Percentiles rank a stretch among this genome's conserved stretches.
Conservation (phyloP, 805 yeast species). For the Myxozyma neglecta region DNA sequence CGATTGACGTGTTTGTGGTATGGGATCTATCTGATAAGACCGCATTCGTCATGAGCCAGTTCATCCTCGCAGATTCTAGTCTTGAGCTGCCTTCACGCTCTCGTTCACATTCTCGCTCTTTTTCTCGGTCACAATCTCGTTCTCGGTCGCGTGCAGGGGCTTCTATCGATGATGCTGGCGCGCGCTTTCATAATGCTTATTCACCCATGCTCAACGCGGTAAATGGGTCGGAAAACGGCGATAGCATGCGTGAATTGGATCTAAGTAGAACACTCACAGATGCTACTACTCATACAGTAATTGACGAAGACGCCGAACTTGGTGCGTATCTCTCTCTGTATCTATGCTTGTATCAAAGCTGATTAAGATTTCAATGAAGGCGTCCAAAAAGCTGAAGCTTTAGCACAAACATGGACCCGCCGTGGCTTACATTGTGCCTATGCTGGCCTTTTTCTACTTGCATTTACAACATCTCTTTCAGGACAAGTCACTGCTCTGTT, state of each 20-base stretch:
- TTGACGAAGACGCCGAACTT: slow-evolving; percentile 12
- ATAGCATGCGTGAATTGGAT: not conserved
- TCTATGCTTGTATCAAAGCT: too few relatives aligned
- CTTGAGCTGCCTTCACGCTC: not conserved
- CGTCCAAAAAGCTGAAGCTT: slow-evolving; percentile 23
- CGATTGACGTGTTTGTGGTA: too few relatives aligned
- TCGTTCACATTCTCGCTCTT: not conserved
- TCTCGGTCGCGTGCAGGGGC: not conserved
- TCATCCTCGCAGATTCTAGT: not conserved
- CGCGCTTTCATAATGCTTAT: slow-evolving; percentile 18
- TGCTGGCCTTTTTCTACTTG: slow-evolving; percentile 31
- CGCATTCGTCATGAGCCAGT: not conserved
- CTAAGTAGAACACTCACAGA: not conserved
- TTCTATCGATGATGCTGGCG: slow-evolving; percentile 7
- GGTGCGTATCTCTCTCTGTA: not conserved
- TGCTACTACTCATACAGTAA: not conserved
- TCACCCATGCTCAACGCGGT: slow-evolving; percentile 6
- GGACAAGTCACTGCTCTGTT: slow-evolving; percentile 32
- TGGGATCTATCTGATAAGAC: too few relatives aligned
- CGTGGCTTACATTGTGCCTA: slow-evolving; percentile 24
- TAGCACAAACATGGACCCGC: slow-evolving; percentile 31
- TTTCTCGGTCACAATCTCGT: not conserved
- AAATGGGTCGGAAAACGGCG: not conserved
- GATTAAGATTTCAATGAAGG: slow-evolving; percentile 1
- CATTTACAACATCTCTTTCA: slow-evolving; percentile 33